A percentile compares a stretch with the other conserved stretches of the same genome.
phyloP scores from a whole-genome alignment of 78 protist species.

The Emiliania huxleyi region DNA sequence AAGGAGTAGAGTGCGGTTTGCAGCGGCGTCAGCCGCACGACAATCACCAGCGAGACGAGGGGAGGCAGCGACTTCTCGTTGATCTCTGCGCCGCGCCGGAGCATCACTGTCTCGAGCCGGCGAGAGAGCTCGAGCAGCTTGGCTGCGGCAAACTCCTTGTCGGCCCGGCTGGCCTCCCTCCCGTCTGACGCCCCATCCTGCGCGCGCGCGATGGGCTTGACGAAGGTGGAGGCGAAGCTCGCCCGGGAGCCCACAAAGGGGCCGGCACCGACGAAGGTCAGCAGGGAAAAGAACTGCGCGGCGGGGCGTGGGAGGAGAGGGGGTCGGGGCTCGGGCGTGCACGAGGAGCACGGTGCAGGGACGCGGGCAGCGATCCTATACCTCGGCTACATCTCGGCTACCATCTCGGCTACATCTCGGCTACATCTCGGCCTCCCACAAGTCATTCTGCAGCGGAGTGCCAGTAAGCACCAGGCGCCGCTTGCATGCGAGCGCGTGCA shows the following conservation, averaged over 20 bases:
- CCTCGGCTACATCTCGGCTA: no score
- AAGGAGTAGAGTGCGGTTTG: not conserved
- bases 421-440: no score
- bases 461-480: not conserved
- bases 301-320: no score
- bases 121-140: not conserved
- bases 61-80: not conserved
- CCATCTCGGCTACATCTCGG: no score
- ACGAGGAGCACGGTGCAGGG: no score
- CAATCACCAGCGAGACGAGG: not conserved
- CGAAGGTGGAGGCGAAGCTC: not conserved
- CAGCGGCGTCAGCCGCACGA: not conserved
- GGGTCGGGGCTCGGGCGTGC: no score
- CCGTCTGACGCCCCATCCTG: no score
- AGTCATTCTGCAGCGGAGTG: slow-evolving; percentile 14
- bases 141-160: not conserved
- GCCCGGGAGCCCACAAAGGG: not conserved
- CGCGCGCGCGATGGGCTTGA: not conserved
- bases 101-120: not conserved
- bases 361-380: no score
- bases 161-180: not conserved
- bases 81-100: not conserved
- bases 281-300: not conserved
- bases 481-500: not conserved
- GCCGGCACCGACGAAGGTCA: not conserved